Evolutionary conservation across 371 early-diverging fungal genomes (phyloP), one percentile per base, ranked within the genome.

Genomic region (Mucor irregularis): DNA sequence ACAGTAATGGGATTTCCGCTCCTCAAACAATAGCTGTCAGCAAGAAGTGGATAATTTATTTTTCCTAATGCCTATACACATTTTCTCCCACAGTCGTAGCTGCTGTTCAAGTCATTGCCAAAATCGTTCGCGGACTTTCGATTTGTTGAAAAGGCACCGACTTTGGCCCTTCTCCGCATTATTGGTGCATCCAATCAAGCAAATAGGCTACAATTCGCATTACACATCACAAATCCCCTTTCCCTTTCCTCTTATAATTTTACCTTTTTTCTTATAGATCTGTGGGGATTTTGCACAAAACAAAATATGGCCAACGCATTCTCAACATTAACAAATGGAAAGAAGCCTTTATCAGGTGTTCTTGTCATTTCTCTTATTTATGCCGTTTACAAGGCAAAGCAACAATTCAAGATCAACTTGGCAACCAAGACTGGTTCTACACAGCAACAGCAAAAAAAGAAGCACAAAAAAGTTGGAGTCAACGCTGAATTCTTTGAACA

Each of bases 401-500:
- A 59, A 22, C 63, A 66, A 22, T 67, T 66, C 31, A 66, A 65
- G 30, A 45, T 33, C 7, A 61, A 59, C n/a, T 42, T 49, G 4
- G 19, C 16, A 25, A 42, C 38, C 14, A 19, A 25, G 17, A 37
- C n/a, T 34, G 39, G 40, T 11, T 46, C 35, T 25, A 37, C 43
- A 22, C 28, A 42, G 33, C 37, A 37, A 33, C 34, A 17, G 26
- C 43, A 54, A 25, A 53, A 71, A 24, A 62, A 62, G 21, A 62
- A 58, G 30, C 62, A 63, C n/a, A 58, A 58, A 25, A 61, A 62
- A 45, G 85, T 88, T 16, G 89, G 89, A 19, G 87, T 88, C 25
- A 84, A 88, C 64, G 65, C 81, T 9, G 77, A 76, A 25, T 92
- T 92, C 61, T 51, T 91, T 17, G 91, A 87, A 38, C 90, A 95